Percentiles rank a stretch among this genome's conserved stretches.
Evolutionary conservation across 2,329 filamentous ascomycete species (phyloP).

Genomic region (Alternaria gansuensis): DNA sequence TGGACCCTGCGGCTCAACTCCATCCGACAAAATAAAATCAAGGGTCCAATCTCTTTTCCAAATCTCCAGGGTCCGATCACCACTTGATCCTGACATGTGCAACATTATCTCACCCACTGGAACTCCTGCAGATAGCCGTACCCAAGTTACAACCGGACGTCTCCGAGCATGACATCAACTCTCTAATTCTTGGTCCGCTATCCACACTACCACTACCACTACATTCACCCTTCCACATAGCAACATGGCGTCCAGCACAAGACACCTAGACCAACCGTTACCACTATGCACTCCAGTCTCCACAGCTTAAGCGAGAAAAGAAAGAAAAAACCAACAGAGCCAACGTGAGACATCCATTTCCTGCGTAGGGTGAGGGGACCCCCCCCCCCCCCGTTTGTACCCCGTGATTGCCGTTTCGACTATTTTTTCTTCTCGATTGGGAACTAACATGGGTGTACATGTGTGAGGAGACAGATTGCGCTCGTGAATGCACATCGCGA

Average conservation of each 20-base stretch:
- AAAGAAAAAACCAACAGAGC: background rate
- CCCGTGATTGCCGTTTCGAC: constrained; percentile 1
- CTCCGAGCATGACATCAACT: constrained; percentile 16
- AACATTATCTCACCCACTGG: background rate
- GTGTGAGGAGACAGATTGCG: background rate
- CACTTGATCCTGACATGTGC: constrained; percentile 5
- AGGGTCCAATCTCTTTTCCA: constrained; percentile 1
- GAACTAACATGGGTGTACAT: background rate
- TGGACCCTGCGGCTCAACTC: constrained; percentile 17
- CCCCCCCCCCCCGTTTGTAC: constrained; percentile 5
- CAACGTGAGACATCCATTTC: constrained; percentile 1
- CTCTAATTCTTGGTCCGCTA: constrained; percentile 6
- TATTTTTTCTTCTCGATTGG: background rate
- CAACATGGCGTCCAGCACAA: constrained; percentile 7
- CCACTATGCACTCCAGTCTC: constrained; percentile 20
- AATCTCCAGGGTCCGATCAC: constrained; percentile 13
- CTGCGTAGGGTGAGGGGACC: constrained; percentile 2
- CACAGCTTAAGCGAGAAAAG: constrained; percentile 8
- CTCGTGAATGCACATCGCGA: too few relatives aligned
- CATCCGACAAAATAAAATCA: constrained; percentile 5
- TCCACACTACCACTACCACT: constrained; percentile 7
- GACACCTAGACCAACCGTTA: constrained; percentile 1
- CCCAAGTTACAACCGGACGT: constrained; percentile 5
- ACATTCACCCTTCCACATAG: constrained; percentile 21
- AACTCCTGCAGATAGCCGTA: constrained; percentile 2